Evolutionary conservation across 164 flowering plant genomes (phyloP).

Genomic region (Kalanchoe fedtschenkoi): DNA sequence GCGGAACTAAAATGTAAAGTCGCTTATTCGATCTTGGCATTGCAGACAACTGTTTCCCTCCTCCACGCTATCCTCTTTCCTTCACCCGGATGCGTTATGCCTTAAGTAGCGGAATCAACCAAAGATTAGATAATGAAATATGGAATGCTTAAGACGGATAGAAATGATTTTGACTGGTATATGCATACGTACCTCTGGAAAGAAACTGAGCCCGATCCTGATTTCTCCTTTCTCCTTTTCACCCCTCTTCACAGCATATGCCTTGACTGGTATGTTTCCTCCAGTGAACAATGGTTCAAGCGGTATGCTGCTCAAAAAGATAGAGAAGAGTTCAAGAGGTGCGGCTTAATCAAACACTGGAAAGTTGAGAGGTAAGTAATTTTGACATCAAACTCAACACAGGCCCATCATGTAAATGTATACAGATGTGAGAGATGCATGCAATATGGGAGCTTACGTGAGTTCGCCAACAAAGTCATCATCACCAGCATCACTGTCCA

Average conservation of each 20-base stretch:
- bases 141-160: neutral
- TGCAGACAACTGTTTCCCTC: neutral
- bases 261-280: slow-evolving; percentile 4
- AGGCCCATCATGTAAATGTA: neutral
- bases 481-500: slow-evolving; percentile 4
- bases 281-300: neutral
- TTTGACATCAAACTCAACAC: neutral
- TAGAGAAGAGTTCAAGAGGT: neutral
- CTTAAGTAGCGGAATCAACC: neutral
- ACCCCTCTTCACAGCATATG: slow-evolving; percentile 3
- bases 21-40: neutral
- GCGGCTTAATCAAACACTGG: no score
- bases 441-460: neutral
- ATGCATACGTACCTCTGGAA: neutral
- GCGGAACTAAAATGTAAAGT: neutral
- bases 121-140: neutral
- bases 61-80: neutral
- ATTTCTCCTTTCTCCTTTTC: neutral
- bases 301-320: neutral
- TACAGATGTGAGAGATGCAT: neutral
- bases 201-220: slow-evolving; percentile 2
- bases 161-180: neutral
- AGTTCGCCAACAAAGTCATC: slow-evolving; percentile 3
- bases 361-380: no score
- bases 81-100: neutral